Base-by-base conservation (phyloP, 225 moss, liverwort and hornwort genomes). In the Ulota crispa region DNA sequence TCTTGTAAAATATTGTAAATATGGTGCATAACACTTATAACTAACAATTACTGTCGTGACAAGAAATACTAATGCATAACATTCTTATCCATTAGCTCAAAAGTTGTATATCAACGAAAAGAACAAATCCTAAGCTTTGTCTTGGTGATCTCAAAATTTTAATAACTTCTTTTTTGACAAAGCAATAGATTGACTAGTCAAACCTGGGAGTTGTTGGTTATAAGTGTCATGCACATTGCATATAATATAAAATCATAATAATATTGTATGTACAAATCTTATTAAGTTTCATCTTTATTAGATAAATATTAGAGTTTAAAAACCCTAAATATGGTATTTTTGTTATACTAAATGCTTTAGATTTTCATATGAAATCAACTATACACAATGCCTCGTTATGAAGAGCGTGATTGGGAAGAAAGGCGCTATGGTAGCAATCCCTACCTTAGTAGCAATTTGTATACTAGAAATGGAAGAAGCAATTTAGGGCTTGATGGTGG, bases 351-450 rank as follows among this genome's bases (percentile, higher is more conserved):
- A n/a, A n/a, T n/a, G 20, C 7, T 26, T 59, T 16, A 78, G 54
- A 9, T 43, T 43, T 3, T 70, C 26, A 8, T 26, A 6, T 37
- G 2, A 65, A 3, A 75, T 20, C 6, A 16, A 32, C 0, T 36
- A 4, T 21, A 26, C 39, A 81, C 41, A 36, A 91, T 95, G 95
- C 92, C 94, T 79, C 94, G 91, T 2, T 84, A 88, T 63, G 89
- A 91, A 53, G 94, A 94, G 41, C 77, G 83, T 45, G 78, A 89
- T 21, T 83, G 78, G 83, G 91, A 91, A 70, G 92, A 90, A 75
- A 81, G 52, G 43, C 78, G 81, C 6, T 87, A 80, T 14, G 70
- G 82, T 28, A 89, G 55, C 0, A 84, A 94, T 16, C 76, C 85
- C 26, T 75, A 81, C 37, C 0, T 70, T 1, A 80, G 81, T 67